Evolutionary conservation across 495 filamentous ascomycete species (phyloP).

Genomic region (Aspergillus campestris): DNA sequence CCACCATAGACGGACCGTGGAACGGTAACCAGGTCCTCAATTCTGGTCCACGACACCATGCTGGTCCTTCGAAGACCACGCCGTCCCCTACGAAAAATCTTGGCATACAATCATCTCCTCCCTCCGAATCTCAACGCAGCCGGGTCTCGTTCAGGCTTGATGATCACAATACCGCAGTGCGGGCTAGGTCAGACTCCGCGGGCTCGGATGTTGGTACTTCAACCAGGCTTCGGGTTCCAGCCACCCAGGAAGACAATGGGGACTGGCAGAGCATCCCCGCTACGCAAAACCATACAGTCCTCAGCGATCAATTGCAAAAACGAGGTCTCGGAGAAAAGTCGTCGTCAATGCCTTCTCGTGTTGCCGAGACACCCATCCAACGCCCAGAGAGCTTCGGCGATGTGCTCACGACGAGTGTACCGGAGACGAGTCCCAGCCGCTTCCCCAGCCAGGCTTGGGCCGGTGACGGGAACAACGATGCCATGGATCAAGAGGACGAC

Average conservation of each 20-base stretch:
- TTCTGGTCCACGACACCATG: constrained; percentile 9
- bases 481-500: constrained; percentile 32
- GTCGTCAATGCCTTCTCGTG: constrained; percentile 35
- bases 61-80: constrained; percentile 12
- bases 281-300: neutral
- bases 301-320: constrained; percentile 1
- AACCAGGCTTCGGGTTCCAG: neutral
- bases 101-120: constrained; percentile 20
- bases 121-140: constrained; percentile 7
- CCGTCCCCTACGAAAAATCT: constrained; percentile 23
- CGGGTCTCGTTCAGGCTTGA: constrained; percentile 3
- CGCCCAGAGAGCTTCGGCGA: constrained; percentile 19
- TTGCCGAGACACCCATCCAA: constrained; percentile 34
- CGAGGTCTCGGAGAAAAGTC: constrained; percentile 18
- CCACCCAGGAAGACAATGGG: constrained; percentile 4
- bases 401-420: constrained; percentile 27
- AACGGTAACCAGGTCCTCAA: constrained; percentile 1
- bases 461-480: constrained; percentile 19
- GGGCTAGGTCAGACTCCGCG: constrained; percentile 1
- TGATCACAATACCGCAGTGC: neutral
- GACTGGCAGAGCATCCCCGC: constrained; percentile 12
- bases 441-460: constrained; percentile 19
- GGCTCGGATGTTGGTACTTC: constrained; percentile 1
- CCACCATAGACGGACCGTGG: neutral
- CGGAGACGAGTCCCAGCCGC: constrained; percentile 34